Conservation (phyloP, 2,329 filamentous ascomycete species). For the Scopulariopsis brevicaulis region DNA sequence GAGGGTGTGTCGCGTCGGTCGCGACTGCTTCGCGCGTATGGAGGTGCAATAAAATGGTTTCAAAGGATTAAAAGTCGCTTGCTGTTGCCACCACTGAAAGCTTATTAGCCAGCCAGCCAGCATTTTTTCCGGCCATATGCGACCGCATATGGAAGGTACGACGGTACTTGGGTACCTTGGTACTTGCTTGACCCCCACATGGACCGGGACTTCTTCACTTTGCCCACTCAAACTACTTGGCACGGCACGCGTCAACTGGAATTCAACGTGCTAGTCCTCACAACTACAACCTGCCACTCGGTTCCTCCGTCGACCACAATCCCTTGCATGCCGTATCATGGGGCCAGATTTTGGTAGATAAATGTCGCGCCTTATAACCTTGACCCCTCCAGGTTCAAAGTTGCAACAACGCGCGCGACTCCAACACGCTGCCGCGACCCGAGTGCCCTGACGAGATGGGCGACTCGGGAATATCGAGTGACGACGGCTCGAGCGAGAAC, state of each 20-base stretch:
- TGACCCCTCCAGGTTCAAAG: too few species aligned
- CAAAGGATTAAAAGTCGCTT: not conserved
- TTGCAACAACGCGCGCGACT: not conserved
- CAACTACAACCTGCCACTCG: too few species aligned
- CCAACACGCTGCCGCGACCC: not conserved
- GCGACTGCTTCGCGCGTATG: not conserved
- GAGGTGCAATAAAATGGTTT: not conserved
- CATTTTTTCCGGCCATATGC: not conserved
- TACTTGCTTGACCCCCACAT: not conserved
- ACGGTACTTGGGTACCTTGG: not conserved
- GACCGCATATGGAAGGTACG: not conserved
- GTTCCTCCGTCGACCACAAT: too few species aligned
- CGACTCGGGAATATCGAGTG: not conserved
- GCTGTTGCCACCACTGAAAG: not conserved
- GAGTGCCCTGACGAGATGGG: not conserved
- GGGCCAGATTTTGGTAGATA: too few species aligned
- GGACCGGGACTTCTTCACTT: not conserved
- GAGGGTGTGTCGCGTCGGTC: not conserved
- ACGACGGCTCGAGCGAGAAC: not conserved
- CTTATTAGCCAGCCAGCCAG: not conserved
- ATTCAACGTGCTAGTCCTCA: too few species aligned
- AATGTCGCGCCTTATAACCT: too few species aligned
- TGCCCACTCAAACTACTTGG: not conserved
- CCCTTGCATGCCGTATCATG: too few species aligned
- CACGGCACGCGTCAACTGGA: too few species aligned